Base-by-base conservation (phyloP, 306 rosid genomes). In the Fagus sylvatica region DNA sequence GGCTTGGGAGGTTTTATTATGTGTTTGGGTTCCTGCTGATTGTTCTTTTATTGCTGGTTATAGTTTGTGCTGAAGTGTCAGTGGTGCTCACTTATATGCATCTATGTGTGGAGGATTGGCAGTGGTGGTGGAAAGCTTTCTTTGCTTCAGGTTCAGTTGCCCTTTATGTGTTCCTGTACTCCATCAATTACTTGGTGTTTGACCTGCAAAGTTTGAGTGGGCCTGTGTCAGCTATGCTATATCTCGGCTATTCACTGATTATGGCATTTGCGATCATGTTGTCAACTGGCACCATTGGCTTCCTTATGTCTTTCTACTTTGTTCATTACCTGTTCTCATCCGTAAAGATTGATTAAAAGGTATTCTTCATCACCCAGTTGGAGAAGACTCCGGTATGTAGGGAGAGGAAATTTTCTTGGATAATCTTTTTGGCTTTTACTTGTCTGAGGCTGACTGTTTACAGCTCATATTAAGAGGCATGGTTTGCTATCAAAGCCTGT, bases 71-170 rank as follows among this genome's bases (percentile, higher is more conserved):
- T 32, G 97, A 92, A 79, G 98, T 94, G 76, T 94, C 98, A 1
- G 97, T 94, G 80, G 98, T 94, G 68, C 98, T 94, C 81, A 92
- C 98, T 42, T 92, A 94, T 79, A 94, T 94, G 98, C 98, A 94
- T 84, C 93, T 94, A 59, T 94, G 98, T 78, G 98, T 94, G 67
- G 98, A 94, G 87, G 98, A 94, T 80, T 94, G 98, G 97, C 87
- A 85, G 51, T 94, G 98, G 98, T 94, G 98, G 98, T 94, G 98
- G 98, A 94, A 94, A 86, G 92, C 98, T 73, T 94, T 94, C 90
- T 94, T 84, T 57, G 98, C 98, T 39, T 92, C 98, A 1, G 98
- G 98, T 66, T 91, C 98, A 17, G 98, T 94, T 64, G 80, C 97
- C 53, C 86, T 94, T 48, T 94, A 94, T 48, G 96, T 94, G 82